Base-by-base conservation (phyloP, 805 yeast species). In the Ogataea polymorpha region DNA sequence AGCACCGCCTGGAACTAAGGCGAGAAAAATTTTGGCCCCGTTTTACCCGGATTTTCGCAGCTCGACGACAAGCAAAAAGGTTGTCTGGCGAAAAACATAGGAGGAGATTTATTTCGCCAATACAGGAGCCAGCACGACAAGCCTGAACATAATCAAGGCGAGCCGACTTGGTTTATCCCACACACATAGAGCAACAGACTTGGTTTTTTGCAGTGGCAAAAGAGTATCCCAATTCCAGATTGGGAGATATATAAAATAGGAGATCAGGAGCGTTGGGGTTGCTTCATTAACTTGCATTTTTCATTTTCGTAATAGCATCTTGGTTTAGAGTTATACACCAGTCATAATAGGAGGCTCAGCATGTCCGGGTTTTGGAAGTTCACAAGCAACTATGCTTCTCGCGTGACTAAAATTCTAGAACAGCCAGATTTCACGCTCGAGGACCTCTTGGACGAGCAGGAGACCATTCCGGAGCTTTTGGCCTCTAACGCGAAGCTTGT, bases 401-500 rank as follows among this genome's bases (percentile, higher is more conserved):
- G 79, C 38, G 72, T 80, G 37, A 75, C 80, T 42, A 72, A 66
- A 28, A 61, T 75, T 65, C 77, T 62, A 32, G 79, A 75, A 44
- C 66, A 64, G 42, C 70, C 70, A 4, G 70, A 72, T 42, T 68
- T 65, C 47, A 58, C 65, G 5, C 61, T 80, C 44, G 79, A 75
- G 33, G 83, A 82, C 35, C 62, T 87, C 32, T 66, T 87, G 46
- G 89, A 84, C 56, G 91, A 86, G 51, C 83, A 79, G 33, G 90
- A 83, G 44, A 62, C 87, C 21, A 68, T 85, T 20, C 85, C 85
- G 43, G 93, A 86, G 58, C 66, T 87, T 26, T 65, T 82, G 48
- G 77, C 83, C 16, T 80, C 88, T 14, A 85, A 85, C 59, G 73
- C 82, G 32, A 82, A 84, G 56, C 72, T 93, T 36, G 71, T 90